Conservation (phyloP, 257 asterid species). For the Salvia rosmarinus region DNA sequence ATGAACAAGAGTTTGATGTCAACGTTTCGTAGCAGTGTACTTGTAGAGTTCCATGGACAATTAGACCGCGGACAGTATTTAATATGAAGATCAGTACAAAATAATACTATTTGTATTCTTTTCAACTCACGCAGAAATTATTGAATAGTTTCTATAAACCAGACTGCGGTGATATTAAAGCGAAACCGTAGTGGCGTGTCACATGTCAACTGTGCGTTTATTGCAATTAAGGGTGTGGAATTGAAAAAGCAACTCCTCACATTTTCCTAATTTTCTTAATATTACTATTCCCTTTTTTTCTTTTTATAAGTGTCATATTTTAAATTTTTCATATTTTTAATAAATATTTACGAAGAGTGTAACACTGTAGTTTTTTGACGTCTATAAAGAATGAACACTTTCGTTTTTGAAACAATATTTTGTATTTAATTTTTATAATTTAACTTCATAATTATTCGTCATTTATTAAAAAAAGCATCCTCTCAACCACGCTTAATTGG, state of each 20-base stretch:
- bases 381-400: no score
- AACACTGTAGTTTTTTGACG: no score
- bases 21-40: conserved; percentile 31
- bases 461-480: no score
- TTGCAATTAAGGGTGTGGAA: not conserved
- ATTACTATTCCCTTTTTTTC: no score
- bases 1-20: conserved; percentile 24
- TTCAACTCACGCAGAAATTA: not conserved
- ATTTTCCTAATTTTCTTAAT: not conserved
- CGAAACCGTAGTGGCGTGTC: not conserved
- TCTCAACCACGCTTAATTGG: no score
- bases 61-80: not conserved
- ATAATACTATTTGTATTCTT: not conserved
- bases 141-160: not conserved
- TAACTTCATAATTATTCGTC: no score
- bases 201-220: conserved; percentile 3
- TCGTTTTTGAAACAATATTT: no score
- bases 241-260: not conserved
- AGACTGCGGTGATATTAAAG: conserved; percentile 5
- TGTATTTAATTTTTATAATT: no score
- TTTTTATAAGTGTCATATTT: no score
- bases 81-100: not conserved
- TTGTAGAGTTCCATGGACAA: conserved; percentile 28
- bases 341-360: no score
- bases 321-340: no score